phyloP scores from a whole-genome alignment of 768 basidiomycete genomes.

The Collybiopsis confluens region DNA sequence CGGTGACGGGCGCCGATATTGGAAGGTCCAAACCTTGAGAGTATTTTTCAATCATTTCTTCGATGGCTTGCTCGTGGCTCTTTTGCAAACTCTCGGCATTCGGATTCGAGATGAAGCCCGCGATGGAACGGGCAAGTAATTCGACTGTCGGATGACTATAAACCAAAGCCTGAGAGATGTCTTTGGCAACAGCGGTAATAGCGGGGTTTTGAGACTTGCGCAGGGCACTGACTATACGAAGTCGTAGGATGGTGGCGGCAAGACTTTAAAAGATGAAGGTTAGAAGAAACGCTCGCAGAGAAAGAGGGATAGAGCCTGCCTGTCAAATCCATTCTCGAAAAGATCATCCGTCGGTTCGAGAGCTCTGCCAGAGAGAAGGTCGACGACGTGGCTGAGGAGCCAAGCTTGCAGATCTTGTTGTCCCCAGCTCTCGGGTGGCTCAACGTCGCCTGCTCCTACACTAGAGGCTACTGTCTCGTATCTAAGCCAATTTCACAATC shows the following conservation, averaged over 20 bases:
- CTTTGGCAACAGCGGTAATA: neutral
- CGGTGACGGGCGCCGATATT: neutral
- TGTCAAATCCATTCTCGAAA: neutral
- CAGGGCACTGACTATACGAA: neutral
- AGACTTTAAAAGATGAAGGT: conserved; percentile 22
- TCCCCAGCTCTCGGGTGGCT: neutral
- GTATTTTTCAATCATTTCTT: neutral
- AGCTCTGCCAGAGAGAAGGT: neutral
- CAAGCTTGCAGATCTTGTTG: neutral
- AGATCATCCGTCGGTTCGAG: neutral
- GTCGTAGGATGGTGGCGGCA: neutral
- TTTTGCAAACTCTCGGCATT: neutral
- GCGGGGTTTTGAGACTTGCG: neutral
- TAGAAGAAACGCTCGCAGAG: conserved; percentile 9
- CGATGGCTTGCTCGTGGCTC: neutral
- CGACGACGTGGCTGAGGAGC: neutral
- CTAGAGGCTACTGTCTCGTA: neutral
- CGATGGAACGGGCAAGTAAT: neutral
- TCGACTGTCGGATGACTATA: neutral
- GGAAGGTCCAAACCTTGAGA: neutral
- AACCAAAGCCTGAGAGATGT: neutral
- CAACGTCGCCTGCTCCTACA: neutral
- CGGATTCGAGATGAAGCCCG: neutral
- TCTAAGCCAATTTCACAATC: conserved; percentile 9
- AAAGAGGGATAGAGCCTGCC: neutral